Base-by-base conservation (phyloP, 352 stramenopile species). In the Blastocystis sp. region DNA sequence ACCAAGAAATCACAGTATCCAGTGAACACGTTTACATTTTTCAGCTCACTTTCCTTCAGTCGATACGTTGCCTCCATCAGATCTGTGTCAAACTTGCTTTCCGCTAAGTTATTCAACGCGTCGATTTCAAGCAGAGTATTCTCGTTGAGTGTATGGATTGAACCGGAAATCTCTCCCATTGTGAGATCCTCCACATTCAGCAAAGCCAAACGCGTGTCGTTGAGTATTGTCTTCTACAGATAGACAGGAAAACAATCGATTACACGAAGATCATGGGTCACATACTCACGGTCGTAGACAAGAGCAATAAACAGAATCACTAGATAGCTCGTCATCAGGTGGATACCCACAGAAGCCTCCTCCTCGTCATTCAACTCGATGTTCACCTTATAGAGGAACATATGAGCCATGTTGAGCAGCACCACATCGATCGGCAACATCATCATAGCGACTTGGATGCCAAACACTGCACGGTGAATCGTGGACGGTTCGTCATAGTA, bases 11-110 rank as follows among this genome's bases (percentile, higher is more conserved):
- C 73, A 16, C 11, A 18, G 20, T 66, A 30, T 37, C 73, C 73
- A 37, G 26, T 20, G 55, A 85, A 85, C 73, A 85, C 73, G 26
- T 65, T 68, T 5, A 85, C 47, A 26, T 68, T 30, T 0, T 45
- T 18, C 66, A 78, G 59, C 50, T 41, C 16, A 39, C 68, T 55
- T 9, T 66, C 26, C 56, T 68, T 65, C 11, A 85, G 4, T 20
- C 30, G 73, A 43, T 85, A 85, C n/a, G 63, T 24, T 11, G 65
- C 63, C 73, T 85, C 73, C 73, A 85, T 85, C 6, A 30, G 43
- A 45, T 85, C 73, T 11, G 53, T 85, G 39, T 85, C 73, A 34
- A 85, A 85, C 5, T 30, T 50, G 8, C 26, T 26, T 6, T 56
- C 55, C 30, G 73, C 73, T 4, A 78, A 55, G 0, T 78, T n/a